Base-by-base conservation (phyloP, 1,284 basidiomycete genomes). In the Coriolopsis trogii region DNA sequence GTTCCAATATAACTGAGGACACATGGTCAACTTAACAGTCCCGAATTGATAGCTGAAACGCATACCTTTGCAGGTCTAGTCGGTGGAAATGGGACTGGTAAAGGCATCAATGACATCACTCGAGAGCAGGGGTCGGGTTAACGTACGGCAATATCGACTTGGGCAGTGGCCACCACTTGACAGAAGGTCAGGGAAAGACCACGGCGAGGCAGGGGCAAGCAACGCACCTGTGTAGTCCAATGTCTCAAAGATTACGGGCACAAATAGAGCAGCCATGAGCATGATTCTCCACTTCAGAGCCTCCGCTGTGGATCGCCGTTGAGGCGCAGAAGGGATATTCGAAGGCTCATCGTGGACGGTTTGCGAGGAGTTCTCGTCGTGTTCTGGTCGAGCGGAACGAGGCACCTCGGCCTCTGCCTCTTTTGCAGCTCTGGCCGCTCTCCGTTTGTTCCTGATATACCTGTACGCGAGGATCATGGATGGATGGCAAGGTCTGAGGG, bases 111-210 rank as follows among this genome's bases (percentile, higher is more conserved):
- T 36, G n/a, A 13, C 9, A 3, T 1, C n/a, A 18, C 15, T 7
- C n/a, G n/a, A 23, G 25, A 38, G 10, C 29, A n/a, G 6, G 26
- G n/a, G 20, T n/a, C 36, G 20, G 16, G 20, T 13, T 13, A 6
- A 58, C 60, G 6, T 59, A 79, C 78, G 12, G 78, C 79, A 50
- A 80, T 80, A 26, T 73, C 70, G 20, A 75, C 65, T 53, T 80
- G 79, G 2, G 78, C 77, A n/a, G 78, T 80, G 4, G 79, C 79
- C 21, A 81, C 79, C 3, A 81, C 78, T 79, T 28, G 40, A 31
- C 3, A 13, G 24, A 34, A 23, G 33, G 37, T 21, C n/a, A 41
- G 4, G 9, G 26, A 28, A 1, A 18, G 23, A 16, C n/a, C n/a
- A 7, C 9, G 20, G 3, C 23, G 12, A 16, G n/a, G n/a, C 2